phyloP scores from a whole-genome alignment of 78 protist species.

The Dictyostelium intermedium region DNA sequence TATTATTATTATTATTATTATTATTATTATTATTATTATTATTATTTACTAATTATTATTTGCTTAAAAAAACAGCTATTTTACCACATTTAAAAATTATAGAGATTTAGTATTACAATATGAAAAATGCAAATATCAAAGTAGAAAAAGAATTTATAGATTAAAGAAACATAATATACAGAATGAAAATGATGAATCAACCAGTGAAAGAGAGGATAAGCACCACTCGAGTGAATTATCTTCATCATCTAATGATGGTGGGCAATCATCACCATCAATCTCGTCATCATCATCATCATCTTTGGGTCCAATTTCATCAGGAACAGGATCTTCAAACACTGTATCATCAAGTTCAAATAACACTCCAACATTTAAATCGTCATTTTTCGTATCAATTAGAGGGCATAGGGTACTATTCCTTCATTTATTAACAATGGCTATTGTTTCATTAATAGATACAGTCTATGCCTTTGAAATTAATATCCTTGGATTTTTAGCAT shows the following conservation, averaged over 20 bases:
- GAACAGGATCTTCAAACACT: neutral
- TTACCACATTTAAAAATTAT: slow-evolving; percentile 39
- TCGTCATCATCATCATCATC: neutral
- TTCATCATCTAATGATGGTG: neutral
- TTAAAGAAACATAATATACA: neutral
- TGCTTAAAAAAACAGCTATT: slow-evolving; percentile 4
- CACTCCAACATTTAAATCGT: neutral
- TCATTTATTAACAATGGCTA: slow-evolving; percentile 10
- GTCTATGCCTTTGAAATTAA: slow-evolving; percentile 28
- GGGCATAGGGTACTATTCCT: slow-evolving; percentile 39
- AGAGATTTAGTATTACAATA: slow-evolving; percentile 16
- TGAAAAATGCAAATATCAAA: slow-evolving; percentile 23
- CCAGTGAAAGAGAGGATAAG: neutral
- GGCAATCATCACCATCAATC: neutral
- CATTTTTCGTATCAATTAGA: slow-evolving; percentile 15
- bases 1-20: neutral
- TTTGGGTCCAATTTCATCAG: neutral
- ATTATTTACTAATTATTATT: neutral
- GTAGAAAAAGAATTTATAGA: slow-evolving; percentile 23
- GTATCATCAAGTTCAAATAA: neutral
- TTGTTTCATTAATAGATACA: slow-evolving; percentile 26
- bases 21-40: neutral
- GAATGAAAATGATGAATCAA: neutral
- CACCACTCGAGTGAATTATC: neutral
- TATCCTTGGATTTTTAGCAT: slow-evolving; percentile 15